Percentiles rank a stretch among this genome's conserved stretches.
phyloP scores from a whole-genome alignment of 169 alveolate species.

The Perkinsus olseni region DNA sequence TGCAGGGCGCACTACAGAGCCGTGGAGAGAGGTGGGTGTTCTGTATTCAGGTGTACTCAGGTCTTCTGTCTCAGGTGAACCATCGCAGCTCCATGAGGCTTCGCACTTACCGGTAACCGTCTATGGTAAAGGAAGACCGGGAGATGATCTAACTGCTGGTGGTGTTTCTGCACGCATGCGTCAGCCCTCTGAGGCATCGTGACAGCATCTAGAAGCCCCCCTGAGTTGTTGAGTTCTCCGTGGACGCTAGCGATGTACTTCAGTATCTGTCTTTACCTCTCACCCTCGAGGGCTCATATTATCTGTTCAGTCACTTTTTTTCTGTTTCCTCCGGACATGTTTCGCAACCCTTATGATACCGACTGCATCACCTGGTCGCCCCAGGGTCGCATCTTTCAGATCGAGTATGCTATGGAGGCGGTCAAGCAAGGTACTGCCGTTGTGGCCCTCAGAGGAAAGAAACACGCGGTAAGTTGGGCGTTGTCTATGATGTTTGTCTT shows the following conservation, averaged over 20 bases:
- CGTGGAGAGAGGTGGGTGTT: not conserved
- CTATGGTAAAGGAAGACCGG: not conserved
- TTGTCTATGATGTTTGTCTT: not conserved
- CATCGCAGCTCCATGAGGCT: not conserved
- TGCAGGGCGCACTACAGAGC: not conserved
- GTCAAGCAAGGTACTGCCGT: conserved; percentile 90
- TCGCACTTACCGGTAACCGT: not conserved
- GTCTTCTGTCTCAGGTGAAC: not conserved
- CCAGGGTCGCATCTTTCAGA: conserved; percentile 81
- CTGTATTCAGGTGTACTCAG: not conserved
- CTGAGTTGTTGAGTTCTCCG: no score
- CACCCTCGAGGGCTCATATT: no score
- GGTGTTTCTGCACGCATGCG: not conserved
- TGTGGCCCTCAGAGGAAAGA: conserved; percentile 75
- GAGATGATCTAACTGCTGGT: not conserved
- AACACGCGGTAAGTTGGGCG: conserved; percentile 63
- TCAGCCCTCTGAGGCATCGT: not conserved
- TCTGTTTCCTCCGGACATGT: conserved; percentile 51
- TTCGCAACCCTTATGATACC: conserved; percentile 83
- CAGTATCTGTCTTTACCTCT: no score
- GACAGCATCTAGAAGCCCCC: not conserved
- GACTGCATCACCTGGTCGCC: conserved; percentile 90
- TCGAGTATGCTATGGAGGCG: conserved; percentile 96
- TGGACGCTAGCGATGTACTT: no score
- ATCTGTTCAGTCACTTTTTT: not conserved